Percentiles rank a stretch among this genome's conserved stretches.
These are phyloP conservation scores for Secale cereale DNA, from an alignment of 176 grass and related monocot species.

Conservation along the genomic window DNA sequence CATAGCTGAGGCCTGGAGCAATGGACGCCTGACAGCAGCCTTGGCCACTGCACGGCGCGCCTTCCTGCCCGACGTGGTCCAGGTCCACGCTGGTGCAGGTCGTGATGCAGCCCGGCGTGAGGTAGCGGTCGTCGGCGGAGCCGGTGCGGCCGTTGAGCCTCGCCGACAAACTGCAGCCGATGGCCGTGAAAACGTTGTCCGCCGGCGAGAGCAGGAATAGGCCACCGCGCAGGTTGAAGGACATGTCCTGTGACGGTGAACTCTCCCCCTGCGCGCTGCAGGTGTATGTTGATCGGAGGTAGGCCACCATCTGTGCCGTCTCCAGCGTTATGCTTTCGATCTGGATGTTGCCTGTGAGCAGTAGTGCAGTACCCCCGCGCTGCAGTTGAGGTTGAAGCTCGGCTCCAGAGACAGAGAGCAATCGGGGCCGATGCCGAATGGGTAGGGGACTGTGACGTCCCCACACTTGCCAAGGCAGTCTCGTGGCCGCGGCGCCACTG, in stretches of 20 bases:
- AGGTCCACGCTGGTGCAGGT: not conserved
- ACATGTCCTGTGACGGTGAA: not conserved
- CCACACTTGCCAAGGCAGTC: not conserved
- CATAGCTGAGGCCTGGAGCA: not conserved
- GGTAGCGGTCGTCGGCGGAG: not conserved
- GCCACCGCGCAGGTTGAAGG: not conserved
- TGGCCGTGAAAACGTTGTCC: not conserved
- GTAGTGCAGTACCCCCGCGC: not conserved
- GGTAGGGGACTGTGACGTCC: not conserved
- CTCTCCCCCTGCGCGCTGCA: not conserved
- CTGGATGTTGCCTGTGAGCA: not conserved
- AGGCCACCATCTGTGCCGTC: not conserved
- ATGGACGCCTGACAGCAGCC: not conserved
- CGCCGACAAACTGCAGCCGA: not conserved
- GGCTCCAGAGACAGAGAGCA: not conserved
- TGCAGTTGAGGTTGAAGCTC: not conserved
- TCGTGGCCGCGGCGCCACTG: not conserved
- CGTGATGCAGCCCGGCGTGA: not conserved
- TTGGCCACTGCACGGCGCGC: not conserved
- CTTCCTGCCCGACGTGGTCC: not conserved
- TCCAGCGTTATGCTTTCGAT: not conserved
- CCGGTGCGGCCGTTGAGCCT: not conserved
- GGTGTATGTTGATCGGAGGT: not conserved
- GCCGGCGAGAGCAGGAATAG: not conserved
- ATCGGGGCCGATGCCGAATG: not conserved